Evolutionary conservation across 2,329 filamentous ascomycete genomes (phyloP), one percentile per base, ranked within the genome.

Genomic region (Alternaria burnsii): DNA sequence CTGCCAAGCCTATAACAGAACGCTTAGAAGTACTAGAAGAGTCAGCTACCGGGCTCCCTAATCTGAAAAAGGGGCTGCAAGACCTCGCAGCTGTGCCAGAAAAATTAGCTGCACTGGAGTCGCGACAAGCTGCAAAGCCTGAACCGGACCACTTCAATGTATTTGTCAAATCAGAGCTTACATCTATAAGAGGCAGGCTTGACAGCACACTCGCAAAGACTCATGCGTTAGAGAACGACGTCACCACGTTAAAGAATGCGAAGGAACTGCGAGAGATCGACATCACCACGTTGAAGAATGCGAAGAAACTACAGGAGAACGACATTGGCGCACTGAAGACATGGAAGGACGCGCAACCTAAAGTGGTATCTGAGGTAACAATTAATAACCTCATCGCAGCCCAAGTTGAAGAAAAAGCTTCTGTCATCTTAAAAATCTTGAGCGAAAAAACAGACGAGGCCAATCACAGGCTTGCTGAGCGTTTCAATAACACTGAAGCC

Each of bases 321-420:
- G 44, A 20, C 3, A 36, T 57, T 1, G 28, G 18, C n/a, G 34
- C 20, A 14, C 34, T 52, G 10, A 55, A 43, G 16, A 58, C 1
- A 9, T 56, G 54, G 51, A 56, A 56, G 50, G 20, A 26, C 8
- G 38, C 41, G 14, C 51, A 55, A 40, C 41, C 52, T n/a, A 42
- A 36, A 2, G 11, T 36, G 26, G 50, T 41, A 9, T 24, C 18
- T 14, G 20, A 52, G 1, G 11, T 41, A 14, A 20, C 18, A 5
- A 41, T 40, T 10, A 51, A 32, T 16, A 26, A 32, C 3, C 16
- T 60, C 14, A 18, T 59, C 30, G 20, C 20, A 4, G n/a, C 40
- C 7, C 32, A 59, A 22, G 42, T 52, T 18, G 11, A 9, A 11
- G 28, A 28, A 10, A 55, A 47, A n/a, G 42, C 44, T 3, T 30